These are phyloP conservation scores for Lithohypha guttulata DNA, from an alignment of 2,329 filamentous ascomycete species.

Conservation along the genomic window DNA sequence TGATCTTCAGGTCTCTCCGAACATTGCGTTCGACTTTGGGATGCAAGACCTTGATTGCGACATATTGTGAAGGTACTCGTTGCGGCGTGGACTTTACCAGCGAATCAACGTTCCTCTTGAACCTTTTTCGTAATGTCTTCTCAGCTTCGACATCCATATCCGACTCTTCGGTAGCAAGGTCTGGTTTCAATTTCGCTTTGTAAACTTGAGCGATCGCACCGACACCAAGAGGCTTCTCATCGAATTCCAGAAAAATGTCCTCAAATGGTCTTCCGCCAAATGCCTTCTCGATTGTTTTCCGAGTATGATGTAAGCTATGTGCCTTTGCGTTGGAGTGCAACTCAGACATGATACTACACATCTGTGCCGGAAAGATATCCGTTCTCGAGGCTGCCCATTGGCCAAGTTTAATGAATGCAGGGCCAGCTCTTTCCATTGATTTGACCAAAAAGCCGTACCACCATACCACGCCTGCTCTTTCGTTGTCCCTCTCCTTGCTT, in stretches of 20 bases:
- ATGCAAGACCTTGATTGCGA: slow-evolving; percentile 92
- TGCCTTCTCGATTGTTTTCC: slow-evolving; percentile 65
- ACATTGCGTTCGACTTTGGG: slow-evolving; percentile 83
- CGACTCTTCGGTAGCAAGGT: slow-evolving; percentile 52
- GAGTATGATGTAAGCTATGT: slow-evolving; percentile 72
- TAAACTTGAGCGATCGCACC: slow-evolving; percentile 97
- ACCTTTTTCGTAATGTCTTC: slow-evolving; percentile 51
- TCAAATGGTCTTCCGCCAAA: slow-evolving; percentile 73
- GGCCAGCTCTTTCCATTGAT: slow-evolving; percentile 85
- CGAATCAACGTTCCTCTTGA: slow-evolving; percentile 71
- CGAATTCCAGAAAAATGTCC: slow-evolving; percentile 92
- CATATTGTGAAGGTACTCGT: slow-evolving; percentile 78
- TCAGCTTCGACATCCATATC: slow-evolving; percentile 43
- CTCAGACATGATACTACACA: slow-evolving; percentile 89
- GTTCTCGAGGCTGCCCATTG: slow-evolving; percentile 97
- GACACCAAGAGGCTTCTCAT: slow-evolving; percentile 79
- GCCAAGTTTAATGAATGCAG: slow-evolving; percentile 96
- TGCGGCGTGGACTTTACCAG: slow-evolving; percentile 78
- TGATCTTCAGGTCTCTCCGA: slow-evolving; percentile 82
- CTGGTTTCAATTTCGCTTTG: slow-evolving; percentile 79
- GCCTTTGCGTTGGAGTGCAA: slow-evolving; percentile 91
- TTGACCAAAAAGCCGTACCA: slow-evolving; percentile 86
- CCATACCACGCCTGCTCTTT: slow-evolving; percentile 74
- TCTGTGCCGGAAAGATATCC: slow-evolving; percentile 87
- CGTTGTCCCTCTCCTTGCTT: slow-evolving; percentile 54